Evolutionary conservation across 345 rosid species (phyloP), one percentile per base, ranked within the genome.

Genomic region (Cardamine chenopodiifolia): DNA sequence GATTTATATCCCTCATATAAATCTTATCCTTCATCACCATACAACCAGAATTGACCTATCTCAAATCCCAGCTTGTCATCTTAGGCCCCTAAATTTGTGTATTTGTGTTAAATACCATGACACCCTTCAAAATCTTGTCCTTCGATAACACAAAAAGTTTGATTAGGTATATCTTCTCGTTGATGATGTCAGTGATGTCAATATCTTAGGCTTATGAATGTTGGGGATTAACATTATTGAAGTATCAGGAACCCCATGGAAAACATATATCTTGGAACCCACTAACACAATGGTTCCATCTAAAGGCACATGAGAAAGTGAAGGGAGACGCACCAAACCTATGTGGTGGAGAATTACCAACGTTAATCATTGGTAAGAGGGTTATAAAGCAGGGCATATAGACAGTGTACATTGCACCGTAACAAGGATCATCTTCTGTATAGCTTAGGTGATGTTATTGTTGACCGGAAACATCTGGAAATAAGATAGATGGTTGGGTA

Each of bases 11-110:
- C 23, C 44, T 28, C 14, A 19, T 15, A 28, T 45, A 64, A 7
- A 64, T 3, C 17, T 64, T 63, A 44, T 3, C 49, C 0, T 26
- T 15, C 40, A 64, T 23, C 25, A 23, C 53, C 3, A 44, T 37
- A 62, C 23, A 17, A 28, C 28, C 40, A 64, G 7, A 15, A 14
- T 1, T 1, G 5, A 18, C 26, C 40, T 11, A 7, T 18, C n/a
- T n/a, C n/a, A n/a, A n/a, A 1, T 28, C 0, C 2, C 45, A 2
- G 0, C 20, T 45, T 18, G 2, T 28, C 40, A 64, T 11, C 28
- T 28, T 18, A 64, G 40, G 4, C 40, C 45, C 68, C 68, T 55
- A 64, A 23, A 6, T 45, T 47, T 18, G n/a, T 28, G 39, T 64
- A 3, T 45, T n/a, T 17, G 18, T 18, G 31, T 64, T 15, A 12